Evolutionary conservation across 257 asterid genomes (phyloP).

Genomic region (Primulina huaijiensis): DNA sequence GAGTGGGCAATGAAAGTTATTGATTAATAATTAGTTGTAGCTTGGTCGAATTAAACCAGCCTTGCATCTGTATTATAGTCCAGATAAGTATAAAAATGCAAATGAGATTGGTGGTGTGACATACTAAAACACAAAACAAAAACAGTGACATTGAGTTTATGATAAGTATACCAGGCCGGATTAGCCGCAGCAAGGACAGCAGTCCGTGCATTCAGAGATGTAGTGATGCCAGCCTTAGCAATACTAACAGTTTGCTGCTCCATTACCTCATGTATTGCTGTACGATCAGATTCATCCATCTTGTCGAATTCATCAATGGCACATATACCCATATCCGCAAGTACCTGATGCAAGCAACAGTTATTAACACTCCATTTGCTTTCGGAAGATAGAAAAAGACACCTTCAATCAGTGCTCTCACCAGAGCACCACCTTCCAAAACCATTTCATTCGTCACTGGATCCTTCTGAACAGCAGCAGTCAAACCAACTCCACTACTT

Average conservation of each 20-base stretch:
- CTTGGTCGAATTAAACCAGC: background rate
- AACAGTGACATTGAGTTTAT: conserved; percentile 16
- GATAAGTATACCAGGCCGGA: conserved; percentile 84
- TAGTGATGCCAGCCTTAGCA: conserved; percentile 98
- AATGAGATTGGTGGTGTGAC: background rate
- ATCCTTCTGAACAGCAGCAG: conserved; percentile 98
- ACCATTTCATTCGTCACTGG: conserved; percentile 97
- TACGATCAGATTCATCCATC: conserved; percentile 96
- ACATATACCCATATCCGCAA: conserved; percentile 98
- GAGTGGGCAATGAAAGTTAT: conserved; percentile 16
- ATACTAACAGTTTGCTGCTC: conserved; percentile 99
- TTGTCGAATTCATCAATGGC: conserved; percentile 99
- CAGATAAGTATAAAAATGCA: background rate
- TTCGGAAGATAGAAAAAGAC: conserved; percentile 7
- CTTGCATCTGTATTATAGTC: background rate
- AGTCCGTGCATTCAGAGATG: conserved; percentile 96
- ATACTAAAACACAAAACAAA: background rate
- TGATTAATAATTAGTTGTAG: background rate
- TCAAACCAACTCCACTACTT: conserved; percentile 99
- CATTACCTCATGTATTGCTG: conserved; percentile 99
- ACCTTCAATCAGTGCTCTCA: conserved; percentile 33
- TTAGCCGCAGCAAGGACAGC: conserved; percentile 99
- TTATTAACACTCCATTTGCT: background rate
- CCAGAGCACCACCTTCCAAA: conserved; percentile 99
- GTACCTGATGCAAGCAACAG: conserved; percentile 50